Base-by-base conservation (phyloP, 148 eudicot species). In the Diospyros kaki region DNA sequence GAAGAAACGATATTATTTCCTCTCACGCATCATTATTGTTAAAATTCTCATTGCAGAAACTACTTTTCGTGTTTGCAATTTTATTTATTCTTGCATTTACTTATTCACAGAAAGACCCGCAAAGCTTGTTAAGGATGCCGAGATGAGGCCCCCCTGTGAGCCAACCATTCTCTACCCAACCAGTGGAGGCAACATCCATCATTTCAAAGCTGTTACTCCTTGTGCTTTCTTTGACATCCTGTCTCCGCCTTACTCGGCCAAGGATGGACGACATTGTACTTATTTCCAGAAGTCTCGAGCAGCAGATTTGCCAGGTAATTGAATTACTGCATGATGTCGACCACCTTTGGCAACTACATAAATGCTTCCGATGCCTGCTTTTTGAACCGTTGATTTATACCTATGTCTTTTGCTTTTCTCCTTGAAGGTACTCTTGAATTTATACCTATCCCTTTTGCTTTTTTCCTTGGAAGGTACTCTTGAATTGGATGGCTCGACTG, bases 151-250 rank as follows among this genome's bases (percentile, higher is more conserved):
- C 45, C 98, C 98, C n/a, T 92, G 88, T 78, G 89, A 81, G 67
- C 81, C 98, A 8, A 95, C 98, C 0, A 77, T 88, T 63, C 85
- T 95, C 39, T 92, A 95, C 77, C 98, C 98, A 55, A 76, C 89
- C 6, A 82, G 77, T 66, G 99, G 98, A 28, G 98, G 99, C 76
- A 95, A 95, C 87, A 88, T 95, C 68, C 99, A 95, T 81, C 85
- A 86, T 80, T 95, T 95, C 86, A 89, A 81, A 80, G 99, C 99
- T 15, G 71, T 92, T 48, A 89, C 97, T 61, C 99, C 96, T 1
- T 90, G 96, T 70, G 99, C 99, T 43, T 78, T 95, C 77, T 95
- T 95, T 69, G 99, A 95, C 84, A 92, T 95, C 78, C 87, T 95
- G 76, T 86, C 99, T 51, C 99, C 99, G 0, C 99, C 97, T 38